Evolutionary conservation across 2,329 filamentous ascomycete genomes (phyloP).

Genomic region (Seiridium unicorne): DNA sequence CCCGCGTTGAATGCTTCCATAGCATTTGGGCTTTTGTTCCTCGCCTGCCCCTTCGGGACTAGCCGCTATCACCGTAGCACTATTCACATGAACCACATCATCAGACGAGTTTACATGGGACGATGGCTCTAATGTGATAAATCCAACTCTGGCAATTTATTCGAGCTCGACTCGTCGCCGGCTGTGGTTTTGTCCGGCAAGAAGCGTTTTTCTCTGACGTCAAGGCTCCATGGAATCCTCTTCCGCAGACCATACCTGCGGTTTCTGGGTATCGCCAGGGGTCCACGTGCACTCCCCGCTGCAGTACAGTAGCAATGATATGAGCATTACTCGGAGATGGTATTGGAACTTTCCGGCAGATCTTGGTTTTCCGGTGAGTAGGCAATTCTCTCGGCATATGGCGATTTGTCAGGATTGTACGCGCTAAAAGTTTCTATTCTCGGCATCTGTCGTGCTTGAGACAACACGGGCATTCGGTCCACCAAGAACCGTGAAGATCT

Average conservation of each 20-base stretch:
- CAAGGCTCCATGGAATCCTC: not conserved
- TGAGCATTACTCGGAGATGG: not conserved
- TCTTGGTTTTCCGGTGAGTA: not conserved
- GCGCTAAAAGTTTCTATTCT: too few species aligned
- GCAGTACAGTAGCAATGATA: not conserved
- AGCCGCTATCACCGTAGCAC: not conserved
- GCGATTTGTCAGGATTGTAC: not conserved
- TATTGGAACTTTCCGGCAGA: not conserved
- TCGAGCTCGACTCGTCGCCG: too few species aligned
- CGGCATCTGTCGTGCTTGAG: too few species aligned
- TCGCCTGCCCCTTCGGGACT: not conserved
- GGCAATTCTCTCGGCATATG: not conserved
- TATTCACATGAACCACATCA: not conserved
- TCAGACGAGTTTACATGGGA: not conserved
- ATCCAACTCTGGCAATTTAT: too few species aligned
- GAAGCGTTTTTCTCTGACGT: not conserved
- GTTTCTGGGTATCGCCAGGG: not conserved
- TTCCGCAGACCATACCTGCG: not conserved
- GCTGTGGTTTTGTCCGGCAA: too few species aligned
- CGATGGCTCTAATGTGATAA: not conserved
- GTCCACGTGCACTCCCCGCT: too few species aligned
- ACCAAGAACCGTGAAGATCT: too few species aligned
- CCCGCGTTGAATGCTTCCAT: not conserved
- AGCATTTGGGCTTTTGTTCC: not conserved
- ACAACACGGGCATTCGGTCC: too few species aligned